phyloP scores from a whole-genome alignment of 2,329 filamentous ascomycete species.

The Cadophora sp. region DNA sequence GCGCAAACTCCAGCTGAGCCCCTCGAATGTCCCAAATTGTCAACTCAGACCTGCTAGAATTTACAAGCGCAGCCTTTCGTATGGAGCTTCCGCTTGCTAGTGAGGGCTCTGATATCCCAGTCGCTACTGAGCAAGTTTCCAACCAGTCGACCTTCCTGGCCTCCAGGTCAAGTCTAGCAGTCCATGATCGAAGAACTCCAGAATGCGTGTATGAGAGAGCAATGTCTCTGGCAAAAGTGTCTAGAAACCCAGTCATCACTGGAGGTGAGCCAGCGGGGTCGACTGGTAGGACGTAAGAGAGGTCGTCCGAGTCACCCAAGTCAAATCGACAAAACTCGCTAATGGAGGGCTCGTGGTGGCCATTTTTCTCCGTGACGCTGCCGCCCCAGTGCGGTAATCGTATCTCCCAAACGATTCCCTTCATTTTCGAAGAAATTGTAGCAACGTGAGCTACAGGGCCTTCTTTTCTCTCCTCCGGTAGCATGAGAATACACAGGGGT shows the following conservation, averaged over 20 bases:
- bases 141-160: constrained; percentile 78
- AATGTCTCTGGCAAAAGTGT: constrained; percentile 85
- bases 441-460: constrained; percentile 72
- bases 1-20: constrained; percentile 80
- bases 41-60: constrained; percentile 73
- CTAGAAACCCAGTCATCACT: constrained; percentile 78
- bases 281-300: constrained; percentile 77
- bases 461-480: constrained; percentile 65
- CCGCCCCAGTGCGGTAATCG: constrained; percentile 59
- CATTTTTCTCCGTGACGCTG: constrained; percentile 45
- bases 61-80: constrained; percentile 85
- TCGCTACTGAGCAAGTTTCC: constrained; percentile 81
- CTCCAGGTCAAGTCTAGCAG: constrained; percentile 71
- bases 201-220: constrained; percentile 82
- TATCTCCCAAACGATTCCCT: constrained; percentile 83
- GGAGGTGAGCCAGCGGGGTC: constrained; percentile 82
- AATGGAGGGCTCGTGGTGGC: constrained; percentile 52
- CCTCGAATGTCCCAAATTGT: constrained; percentile 92
- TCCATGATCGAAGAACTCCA: constrained; percentile 84
- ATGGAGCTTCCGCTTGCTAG: constrained; percentile 86
- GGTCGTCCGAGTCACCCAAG: constrained; percentile 63
- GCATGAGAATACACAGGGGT: constrained; percentile 78
- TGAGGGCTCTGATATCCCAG: constrained; percentile 73
- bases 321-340: constrained; percentile 75
- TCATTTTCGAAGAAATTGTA: constrained; percentile 80